These are phyloP conservation scores for Madurella mycetomatis DNA, from an alignment of 2,329 filamentous ascomycete genomes.

Conservation along the genomic window DNA sequence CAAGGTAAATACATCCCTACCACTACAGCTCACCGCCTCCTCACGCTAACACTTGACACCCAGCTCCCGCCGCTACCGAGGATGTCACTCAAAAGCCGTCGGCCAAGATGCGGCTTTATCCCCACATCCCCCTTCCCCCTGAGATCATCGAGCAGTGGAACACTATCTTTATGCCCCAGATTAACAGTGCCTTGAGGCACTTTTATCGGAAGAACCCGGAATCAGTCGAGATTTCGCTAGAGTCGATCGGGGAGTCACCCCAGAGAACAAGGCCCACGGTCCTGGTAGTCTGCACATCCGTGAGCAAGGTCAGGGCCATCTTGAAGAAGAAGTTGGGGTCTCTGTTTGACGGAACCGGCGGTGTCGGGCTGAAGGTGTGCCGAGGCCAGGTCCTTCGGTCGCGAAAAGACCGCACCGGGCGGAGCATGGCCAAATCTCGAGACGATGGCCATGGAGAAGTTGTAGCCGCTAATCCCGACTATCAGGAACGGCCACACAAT, in stretches of 20 bases:
- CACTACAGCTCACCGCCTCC: neutral
- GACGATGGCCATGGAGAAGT: slow-evolving; percentile 40
- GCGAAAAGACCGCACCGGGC: slow-evolving; percentile 39
- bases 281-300: slow-evolving; percentile 71
- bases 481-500: slow-evolving; percentile 73
- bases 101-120: slow-evolving; percentile 53
- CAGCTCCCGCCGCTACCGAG: slow-evolving; percentile 16
- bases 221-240: slow-evolving; percentile 72
- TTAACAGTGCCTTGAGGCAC: slow-evolving; percentile 65
- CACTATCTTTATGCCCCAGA: slow-evolving; percentile 63
- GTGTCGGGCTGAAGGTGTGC: slow-evolving; percentile 67
- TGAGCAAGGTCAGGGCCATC: slow-evolving; percentile 66
- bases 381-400: slow-evolving; percentile 64
- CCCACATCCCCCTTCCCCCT: slow-evolving; percentile 53
- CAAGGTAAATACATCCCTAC: slow-evolving; percentile 1
- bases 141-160: slow-evolving; percentile 70
- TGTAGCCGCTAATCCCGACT: slow-evolving; percentile 62
- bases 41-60: neutral
- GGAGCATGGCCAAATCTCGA: slow-evolving; percentile 36
- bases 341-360: slow-evolving; percentile 58
- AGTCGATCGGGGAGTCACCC: slow-evolving; percentile 66
- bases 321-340: slow-evolving; percentile 63
- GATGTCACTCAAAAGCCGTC: slow-evolving; percentile 21
- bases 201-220: slow-evolving; percentile 71
- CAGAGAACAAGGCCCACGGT: slow-evolving; percentile 67